A percentile compares a stretch with the other conserved stretches of the same genome.
phyloP scores from a whole-genome alignment of 345 rosid species.

The Boechera divaricarpa region DNA sequence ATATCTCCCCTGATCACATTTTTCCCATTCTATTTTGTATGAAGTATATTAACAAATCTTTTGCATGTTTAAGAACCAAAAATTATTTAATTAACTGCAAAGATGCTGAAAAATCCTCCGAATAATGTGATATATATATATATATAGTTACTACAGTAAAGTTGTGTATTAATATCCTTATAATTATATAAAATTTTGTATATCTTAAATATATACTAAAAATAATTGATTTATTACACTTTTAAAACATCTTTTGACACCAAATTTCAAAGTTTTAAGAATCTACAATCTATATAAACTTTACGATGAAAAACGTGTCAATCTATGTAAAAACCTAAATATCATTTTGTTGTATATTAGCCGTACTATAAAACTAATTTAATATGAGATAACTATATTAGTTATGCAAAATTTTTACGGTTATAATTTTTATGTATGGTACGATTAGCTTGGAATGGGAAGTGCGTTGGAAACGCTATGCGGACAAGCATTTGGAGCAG shows the following conservation, averaged over 20 bases:
- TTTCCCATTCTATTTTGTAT: neutral
- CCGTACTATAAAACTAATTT: neutral
- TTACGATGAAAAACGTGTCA: neutral
- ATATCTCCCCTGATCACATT: neutral
- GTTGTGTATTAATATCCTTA: neutral
- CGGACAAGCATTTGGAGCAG: constrained; percentile 94
- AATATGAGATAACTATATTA: neutral
- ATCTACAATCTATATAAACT: neutral
- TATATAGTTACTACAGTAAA: neutral
- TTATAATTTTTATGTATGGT: neutral
- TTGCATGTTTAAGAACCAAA: neutral
- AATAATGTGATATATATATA: neutral
- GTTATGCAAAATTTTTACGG: neutral
- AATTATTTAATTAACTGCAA: neutral
- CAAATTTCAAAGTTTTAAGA: neutral
- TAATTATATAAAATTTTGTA: neutral
- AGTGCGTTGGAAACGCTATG: constrained; percentile 94
- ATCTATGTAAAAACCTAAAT: neutral
- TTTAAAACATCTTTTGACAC: neutral
- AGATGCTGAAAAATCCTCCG: neutral
- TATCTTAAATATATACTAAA: neutral
- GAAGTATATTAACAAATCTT: neutral
- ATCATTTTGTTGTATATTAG: neutral
- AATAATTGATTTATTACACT: neutral
- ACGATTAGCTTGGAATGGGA: constrained; percentile 91